Percentiles rank a stretch among this genome's conserved stretches.
Conservation (phyloP, 2,329 filamentous ascomycete genomes). For the Grosmannia penicillata region DNA sequence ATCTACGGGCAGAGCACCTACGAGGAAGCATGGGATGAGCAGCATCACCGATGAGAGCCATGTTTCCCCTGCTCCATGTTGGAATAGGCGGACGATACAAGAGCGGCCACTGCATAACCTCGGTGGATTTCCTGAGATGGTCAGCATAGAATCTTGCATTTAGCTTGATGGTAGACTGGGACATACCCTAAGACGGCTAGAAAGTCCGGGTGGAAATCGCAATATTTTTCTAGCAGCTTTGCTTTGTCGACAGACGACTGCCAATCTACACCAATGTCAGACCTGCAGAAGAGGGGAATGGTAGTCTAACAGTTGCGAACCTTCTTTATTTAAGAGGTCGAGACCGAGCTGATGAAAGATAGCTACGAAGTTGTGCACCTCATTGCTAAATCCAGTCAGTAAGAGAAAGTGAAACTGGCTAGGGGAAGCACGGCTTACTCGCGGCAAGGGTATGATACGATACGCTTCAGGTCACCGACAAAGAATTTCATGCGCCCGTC, state of each 20-base stretch:
- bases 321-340: constrained; percentile 9
- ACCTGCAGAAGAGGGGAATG: background rate
- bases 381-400: constrained; percentile 1
- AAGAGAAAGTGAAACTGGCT: background rate
- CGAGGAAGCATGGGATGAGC: constrained; percentile 24
- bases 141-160: background rate
- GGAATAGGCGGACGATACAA: constrained; percentile 19
- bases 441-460: constrained; percentile 20
- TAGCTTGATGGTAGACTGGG: background rate
- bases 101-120: constrained; percentile 21
- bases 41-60: constrained; percentile 21
- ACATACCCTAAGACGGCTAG: constrained; percentile 7
- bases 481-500: constrained; percentile 15
- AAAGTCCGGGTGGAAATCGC: constrained; percentile 15
- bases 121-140: constrained; percentile 17
- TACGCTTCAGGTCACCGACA: constrained; percentile 12
- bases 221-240: constrained; percentile 15
- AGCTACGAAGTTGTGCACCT: constrained; percentile 20
- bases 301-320: constrained; percentile 3
- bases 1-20: constrained; percentile 8
- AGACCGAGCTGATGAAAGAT: constrained; percentile 16
- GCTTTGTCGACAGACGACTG: constrained; percentile 16
- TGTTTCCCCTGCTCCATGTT: constrained; percentile 17
- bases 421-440: constrained; percentile 11
- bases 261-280: constrained; percentile 15